Evolutionary conservation across 2,329 filamentous ascomycete species (phyloP), one percentile per base, ranked within the genome.

Genomic region (Gaeumannomyces sp.): DNA sequence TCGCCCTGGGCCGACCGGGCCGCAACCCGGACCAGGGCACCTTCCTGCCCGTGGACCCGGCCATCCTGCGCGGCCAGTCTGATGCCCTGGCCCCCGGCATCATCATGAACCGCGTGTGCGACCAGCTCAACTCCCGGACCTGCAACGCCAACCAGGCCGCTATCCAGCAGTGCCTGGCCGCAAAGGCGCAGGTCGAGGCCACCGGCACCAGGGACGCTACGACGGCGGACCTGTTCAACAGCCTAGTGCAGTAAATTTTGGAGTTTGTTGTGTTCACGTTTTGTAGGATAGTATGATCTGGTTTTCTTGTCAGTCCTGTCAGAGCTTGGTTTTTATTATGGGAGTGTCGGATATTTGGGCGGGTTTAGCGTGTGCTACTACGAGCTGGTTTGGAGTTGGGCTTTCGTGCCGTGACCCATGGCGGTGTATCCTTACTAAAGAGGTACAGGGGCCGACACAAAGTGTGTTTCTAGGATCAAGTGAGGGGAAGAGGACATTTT

Each of bases 81-180:
- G 88, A 90, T 72, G 87, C 87, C 11, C 79, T 90, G 60, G 90
- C 90, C 83, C 87, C 87, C 65, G 84, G 85, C 78, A 90, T 90
- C 79, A 90, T 90, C 79, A 89, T 86, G 73, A 89, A 89, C 81
- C 83, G 86, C 67, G 86, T 90, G 74, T 87, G 85, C 75, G 87
- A 90, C 75, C 86, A 89, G 77, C 81, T 90, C 66, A 81, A 59
- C 28, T 53, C 76, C 72, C 90, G 89, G 76, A 85, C 87, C 53
- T 90, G 88, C 76, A 77, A 79, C 56, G 87, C 87, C 64, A 87
- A 86, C 72, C 79, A 77, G 31, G 86, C 84, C 4, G 88, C 86
- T 64, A 79, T 83, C 68, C 72, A 79, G 16, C 79, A 80, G 6
- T 88, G 84, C 74, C 69, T 74, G 62, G 74, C 76, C 29, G 86